These are phyloP conservation scores for Acephala macrosclerotiorum DNA, from an alignment of 2,329 filamentous ascomycete species.

Conservation along the genomic window DNA sequence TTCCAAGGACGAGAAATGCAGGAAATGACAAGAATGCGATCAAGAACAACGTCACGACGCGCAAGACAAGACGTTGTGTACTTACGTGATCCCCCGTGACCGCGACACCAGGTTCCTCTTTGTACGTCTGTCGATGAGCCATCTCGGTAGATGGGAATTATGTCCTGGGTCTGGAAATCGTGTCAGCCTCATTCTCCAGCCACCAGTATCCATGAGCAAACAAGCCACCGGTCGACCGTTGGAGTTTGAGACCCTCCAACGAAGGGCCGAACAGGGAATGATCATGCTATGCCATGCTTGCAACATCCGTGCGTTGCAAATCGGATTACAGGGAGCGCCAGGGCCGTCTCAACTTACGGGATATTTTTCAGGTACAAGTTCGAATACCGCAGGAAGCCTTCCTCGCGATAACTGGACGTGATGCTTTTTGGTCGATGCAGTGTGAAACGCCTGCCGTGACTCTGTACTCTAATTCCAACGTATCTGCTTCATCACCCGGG, in stretches of 20 bases:
- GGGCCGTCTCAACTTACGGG: conserved; percentile 37
- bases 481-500: conserved; percentile 30
- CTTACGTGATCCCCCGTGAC: conserved; percentile 54
- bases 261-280: conserved; percentile 30
- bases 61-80: conserved; percentile 30
- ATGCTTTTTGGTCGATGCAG: conserved; percentile 23
- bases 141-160: conserved; percentile 36
- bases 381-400: conserved; percentile 17
- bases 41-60: conserved; percentile 22
- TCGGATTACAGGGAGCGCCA: conserved; percentile 29
- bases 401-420: conserved; percentile 24
- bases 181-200: conserved; percentile 33
- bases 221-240: conserved; percentile 23
- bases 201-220: conserved; percentile 14
- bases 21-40: conserved; percentile 25
- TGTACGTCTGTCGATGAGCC: conserved; percentile 49
- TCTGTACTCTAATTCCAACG: conserved; percentile 25
- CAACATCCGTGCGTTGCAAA: conserved; percentile 38
- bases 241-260: conserved; percentile 20
- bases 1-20: conserved; percentile 27
- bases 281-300: conserved; percentile 37
- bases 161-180: conserved; percentile 27
- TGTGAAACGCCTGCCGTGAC: conserved; percentile 36
- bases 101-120: conserved; percentile 51
- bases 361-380: conserved; percentile 19